Conservation (phyloP, 495 filamentous ascomycete species). For the Terfezia claveryi region DNA sequence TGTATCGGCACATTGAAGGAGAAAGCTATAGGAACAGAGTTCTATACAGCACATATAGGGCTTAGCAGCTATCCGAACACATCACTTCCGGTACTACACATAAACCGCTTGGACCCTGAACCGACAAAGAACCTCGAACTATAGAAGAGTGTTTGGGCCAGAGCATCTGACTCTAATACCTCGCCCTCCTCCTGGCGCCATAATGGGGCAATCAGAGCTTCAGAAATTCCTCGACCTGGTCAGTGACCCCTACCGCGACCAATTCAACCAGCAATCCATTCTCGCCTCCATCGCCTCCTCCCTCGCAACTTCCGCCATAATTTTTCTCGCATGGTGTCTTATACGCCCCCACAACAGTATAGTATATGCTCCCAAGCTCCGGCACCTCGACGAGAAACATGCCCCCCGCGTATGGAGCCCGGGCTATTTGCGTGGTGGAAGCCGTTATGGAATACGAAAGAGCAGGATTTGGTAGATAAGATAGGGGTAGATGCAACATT, state of each 20-base stretch:
- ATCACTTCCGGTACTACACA: too few species aligned
- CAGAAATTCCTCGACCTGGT: constrained; percentile 11
- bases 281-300: constrained; percentile 66
- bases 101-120: too few species aligned
- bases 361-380: constrained; percentile 87
- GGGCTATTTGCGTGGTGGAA: constrained; percentile 67
- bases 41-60: too few species aligned
- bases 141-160: too few species aligned
- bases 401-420: constrained; percentile 69
- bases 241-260: constrained; percentile 12
- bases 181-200: too few species aligned
- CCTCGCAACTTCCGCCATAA: constrained; percentile 44
- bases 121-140: too few species aligned
- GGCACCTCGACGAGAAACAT: constrained; percentile 80
- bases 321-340: constrained; percentile 63
- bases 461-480: constrained; percentile 49
- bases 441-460: constrained; percentile 54
- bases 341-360: constrained; percentile 73
- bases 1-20: too few species aligned
- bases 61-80: too few species aligned
- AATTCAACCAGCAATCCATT: constrained; percentile 43
- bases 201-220: neutral
- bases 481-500: constrained; percentile 78
- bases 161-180: too few species aligned
- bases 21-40: too few species aligned